Evolutionary conservation across 306 rosid species (phyloP).

Genomic region (Sicyos baderoa): DNA sequence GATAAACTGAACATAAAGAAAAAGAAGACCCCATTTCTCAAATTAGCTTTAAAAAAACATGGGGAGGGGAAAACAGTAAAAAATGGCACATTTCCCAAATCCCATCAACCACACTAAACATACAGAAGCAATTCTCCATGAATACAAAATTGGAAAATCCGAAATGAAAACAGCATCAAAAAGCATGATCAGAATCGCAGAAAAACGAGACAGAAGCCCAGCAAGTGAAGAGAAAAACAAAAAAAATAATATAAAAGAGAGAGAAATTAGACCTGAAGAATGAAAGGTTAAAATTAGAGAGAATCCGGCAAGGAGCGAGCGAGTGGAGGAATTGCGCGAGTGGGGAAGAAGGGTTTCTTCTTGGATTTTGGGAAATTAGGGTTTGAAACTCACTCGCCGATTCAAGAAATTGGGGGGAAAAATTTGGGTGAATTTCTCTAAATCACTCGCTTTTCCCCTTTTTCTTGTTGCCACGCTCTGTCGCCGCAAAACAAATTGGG

Average conservation of each 20-base stretch:
- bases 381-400: slow-evolving; percentile 22
- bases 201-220: too few relatives aligned
- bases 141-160: neutral
- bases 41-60: neutral
- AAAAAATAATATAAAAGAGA: neutral
- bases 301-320: slow-evolving; percentile 25
- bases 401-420: slow-evolving; percentile 4
- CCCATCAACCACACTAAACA: neutral
- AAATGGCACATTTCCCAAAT: neutral
- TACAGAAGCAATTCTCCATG: neutral
- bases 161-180: neutral
- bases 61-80: neutral
- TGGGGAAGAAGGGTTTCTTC: slow-evolving; percentile 18
- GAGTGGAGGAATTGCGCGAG: slow-evolving; percentile 37
- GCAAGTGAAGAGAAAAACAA: too few relatives aligned
- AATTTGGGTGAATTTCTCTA: slow-evolving; percentile 7
- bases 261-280: slow-evolving; percentile 22
- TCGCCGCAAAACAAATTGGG: neutral
- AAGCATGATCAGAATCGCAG: neutral
- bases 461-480: slow-evolving; percentile 18
- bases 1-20: neutral
- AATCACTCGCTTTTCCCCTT: slow-evolving; percentile 22
- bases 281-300: neutral
- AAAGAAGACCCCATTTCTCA: neutral
- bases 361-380: slow-evolving; percentile 21